These are phyloP conservation scores for Ascomycota sp. DNA, from an alignment of 2,329 filamentous ascomycete genomes.

Conservation along the genomic window DNA sequence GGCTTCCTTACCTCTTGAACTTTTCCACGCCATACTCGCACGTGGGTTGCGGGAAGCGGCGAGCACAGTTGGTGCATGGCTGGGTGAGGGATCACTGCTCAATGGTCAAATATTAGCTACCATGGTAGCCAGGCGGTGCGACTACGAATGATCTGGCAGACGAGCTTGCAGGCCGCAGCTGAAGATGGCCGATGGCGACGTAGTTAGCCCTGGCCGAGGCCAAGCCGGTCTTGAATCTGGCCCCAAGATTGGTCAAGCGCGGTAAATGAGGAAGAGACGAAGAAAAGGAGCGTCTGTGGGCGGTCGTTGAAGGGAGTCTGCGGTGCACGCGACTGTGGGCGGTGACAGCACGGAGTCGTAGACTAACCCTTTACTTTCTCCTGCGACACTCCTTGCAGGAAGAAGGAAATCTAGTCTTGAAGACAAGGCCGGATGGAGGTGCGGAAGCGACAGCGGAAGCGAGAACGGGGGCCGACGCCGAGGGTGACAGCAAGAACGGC, in stretches of 20 bases:
- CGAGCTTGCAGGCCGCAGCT: conserved; percentile 1
- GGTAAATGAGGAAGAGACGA: no score
- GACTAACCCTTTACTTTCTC: conserved; percentile 28
- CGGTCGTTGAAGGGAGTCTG: no score
- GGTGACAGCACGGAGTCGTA: not conserved
- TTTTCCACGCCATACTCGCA: conserved; percentile 22
- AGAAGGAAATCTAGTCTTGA: conserved; percentile 11
- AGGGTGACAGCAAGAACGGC: conserved; percentile 1
- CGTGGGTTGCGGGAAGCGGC: conserved; percentile 27
- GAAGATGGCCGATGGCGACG: no score
- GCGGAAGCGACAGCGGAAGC: not conserved
- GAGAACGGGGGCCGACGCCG: conserved; percentile 3
- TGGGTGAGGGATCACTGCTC: conserved; percentile 30
- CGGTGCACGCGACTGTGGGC: not conserved
- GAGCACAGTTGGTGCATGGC: conserved; percentile 31
- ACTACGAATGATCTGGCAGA: no score
- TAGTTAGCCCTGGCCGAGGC: no score
- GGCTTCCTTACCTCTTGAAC: conserved; percentile 6
- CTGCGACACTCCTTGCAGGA: conserved; percentile 30
- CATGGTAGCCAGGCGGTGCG: not conserved
- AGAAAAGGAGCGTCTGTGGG: no score
- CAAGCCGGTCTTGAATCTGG: no score
- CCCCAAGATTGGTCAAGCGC: no score
- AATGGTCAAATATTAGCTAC: not conserved
- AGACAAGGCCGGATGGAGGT: conserved; percentile 1